A percentile compares a stretch with the other conserved stretches of the same genome.
Evolutionary conservation across 1,284 basidiomycete genomes (phyloP).

Genomic region (Mycocalia duriaeana): DNA sequence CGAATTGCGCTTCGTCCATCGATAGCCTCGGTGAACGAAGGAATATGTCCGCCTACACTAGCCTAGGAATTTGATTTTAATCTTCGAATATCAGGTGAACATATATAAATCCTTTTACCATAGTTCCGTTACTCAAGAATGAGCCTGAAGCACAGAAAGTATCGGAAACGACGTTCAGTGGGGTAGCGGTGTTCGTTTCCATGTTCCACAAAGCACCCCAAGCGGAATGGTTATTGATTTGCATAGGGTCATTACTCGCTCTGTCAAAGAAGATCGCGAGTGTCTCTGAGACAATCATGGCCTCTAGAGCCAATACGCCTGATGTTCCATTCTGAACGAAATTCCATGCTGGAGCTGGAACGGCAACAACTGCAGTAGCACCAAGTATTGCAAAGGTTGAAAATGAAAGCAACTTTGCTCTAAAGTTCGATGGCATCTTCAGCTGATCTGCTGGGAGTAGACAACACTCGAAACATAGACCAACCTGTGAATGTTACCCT

Average conservation of each 20-base stretch:
- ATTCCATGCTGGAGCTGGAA: slow-evolving; percentile 23
- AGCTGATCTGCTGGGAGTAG: too few relatives aligned
- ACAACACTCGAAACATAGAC: too few relatives aligned
- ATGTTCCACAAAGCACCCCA: slow-evolving; percentile 45
- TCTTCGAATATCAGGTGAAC: not conserved
- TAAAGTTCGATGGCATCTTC: too few relatives aligned
- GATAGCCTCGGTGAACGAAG: slow-evolving; percentile 17
- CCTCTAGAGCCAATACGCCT: slow-evolving; percentile 45
- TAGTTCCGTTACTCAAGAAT: slow-evolving; percentile 44
- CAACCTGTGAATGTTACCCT: too few relatives aligned
- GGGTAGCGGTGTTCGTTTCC: slow-evolving; percentile 32
- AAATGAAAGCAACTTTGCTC: too few relatives aligned
- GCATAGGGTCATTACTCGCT: slow-evolving; percentile 39
- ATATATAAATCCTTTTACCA: slow-evolving; percentile 24
- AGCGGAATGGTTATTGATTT: slow-evolving; percentile 37
- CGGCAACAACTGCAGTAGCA: slow-evolving; percentile 7
- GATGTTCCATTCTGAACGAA: slow-evolving; percentile 36
- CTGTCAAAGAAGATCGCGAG: slow-evolving; percentile 43
- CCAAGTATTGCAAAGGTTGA: too few relatives aligned
- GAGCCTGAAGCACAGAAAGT: slow-evolving; percentile 49
- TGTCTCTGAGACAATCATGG: slow-evolving; percentile 41
- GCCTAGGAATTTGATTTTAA: slow-evolving; percentile 22
- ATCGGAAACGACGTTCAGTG: slow-evolving; percentile 41
- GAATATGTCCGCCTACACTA: slow-evolving; percentile 36
- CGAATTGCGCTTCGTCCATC: slow-evolving; percentile 31